phyloP scores from a whole-genome alignment of 495 filamentous ascomycete genomes.

The Rhizodiscina lignyota region DNA sequence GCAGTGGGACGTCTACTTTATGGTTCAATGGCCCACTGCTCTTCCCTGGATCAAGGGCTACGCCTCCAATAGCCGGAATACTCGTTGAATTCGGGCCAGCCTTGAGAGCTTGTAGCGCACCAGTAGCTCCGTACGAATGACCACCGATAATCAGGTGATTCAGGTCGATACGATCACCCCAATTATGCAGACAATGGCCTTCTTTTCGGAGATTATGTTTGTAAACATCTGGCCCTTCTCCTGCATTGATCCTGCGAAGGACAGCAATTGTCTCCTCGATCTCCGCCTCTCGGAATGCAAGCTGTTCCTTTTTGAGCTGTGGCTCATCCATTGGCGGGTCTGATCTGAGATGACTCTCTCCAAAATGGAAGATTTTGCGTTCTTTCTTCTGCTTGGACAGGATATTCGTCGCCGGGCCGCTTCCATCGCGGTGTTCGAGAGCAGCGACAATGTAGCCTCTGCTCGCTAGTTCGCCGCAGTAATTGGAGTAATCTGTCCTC shows the following conservation, averaged over 20 bases:
- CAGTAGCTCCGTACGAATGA: conserved; percentile 37
- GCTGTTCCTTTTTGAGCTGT: conserved; percentile 28
- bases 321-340: conserved; percentile 7
- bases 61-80: too few relatives aligned
- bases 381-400: conserved; percentile 14
- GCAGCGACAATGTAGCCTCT: conserved; percentile 33
- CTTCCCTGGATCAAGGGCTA: conserved; percentile 31
- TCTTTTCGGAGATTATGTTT: conserved; percentile 14
- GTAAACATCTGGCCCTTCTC: conserved; percentile 20
- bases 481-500: conserved; percentile 34
- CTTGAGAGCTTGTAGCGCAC: too few relatives aligned
- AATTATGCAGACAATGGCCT: conserved; percentile 14
- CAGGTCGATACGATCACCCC: conserved; percentile 17
- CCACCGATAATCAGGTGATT: conserved; percentile 29
- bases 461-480: conserved; percentile 34
- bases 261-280: conserved; percentile 31
- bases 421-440: conserved; percentile 37
- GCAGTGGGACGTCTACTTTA: conserved; percentile 30
- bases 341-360: conserved; percentile 14
- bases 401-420: conserved; percentile 29
- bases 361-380: too few relatives aligned
- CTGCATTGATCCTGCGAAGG: conserved; percentile 26
- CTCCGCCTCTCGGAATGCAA: conserved; percentile 35
- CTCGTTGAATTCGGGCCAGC: too few relatives aligned
- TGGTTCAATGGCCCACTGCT: conserved; percentile 31